These are phyloP conservation scores for Brassica nigra DNA, from an alignment of 345 rosid genomes.

Conservation along the genomic window DNA sequence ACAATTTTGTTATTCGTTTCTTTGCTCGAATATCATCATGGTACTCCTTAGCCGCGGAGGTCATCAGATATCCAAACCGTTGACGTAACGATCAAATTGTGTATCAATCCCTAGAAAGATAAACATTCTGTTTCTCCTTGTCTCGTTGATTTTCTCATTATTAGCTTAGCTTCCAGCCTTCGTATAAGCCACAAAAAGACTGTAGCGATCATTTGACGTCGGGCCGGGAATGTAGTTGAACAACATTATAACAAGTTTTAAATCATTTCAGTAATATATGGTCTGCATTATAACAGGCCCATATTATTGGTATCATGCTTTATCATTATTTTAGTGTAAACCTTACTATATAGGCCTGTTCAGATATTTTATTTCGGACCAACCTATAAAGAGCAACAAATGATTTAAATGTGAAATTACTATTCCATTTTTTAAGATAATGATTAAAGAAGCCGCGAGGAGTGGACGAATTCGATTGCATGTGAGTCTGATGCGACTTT, in stretches of 20 bases:
- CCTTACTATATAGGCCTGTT: conserved; percentile 1
- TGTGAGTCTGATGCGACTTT: conserved; percentile 42
- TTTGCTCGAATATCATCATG: background rate
- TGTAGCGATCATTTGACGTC: background rate
- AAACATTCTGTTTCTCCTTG: background rate
- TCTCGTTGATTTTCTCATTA: background rate
- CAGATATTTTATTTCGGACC: conserved; percentile 30
- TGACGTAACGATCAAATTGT: background rate
- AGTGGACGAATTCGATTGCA: conserved; percentile 33
- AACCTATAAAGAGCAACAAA: conserved; percentile 22
- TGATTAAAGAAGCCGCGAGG: conserved; percentile 32
- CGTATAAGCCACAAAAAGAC: background rate
- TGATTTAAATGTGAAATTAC: conserved; percentile 9
- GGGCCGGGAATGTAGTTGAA: background rate
- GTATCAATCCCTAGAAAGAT: background rate
- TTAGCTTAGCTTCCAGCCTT: background rate
- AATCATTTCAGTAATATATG: background rate
- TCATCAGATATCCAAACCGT: background rate
- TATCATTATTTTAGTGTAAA: background rate
- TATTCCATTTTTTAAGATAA: conserved; percentile 27
- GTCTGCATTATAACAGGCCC: background rate
- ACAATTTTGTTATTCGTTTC: background rate
- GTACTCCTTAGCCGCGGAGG: background rate
- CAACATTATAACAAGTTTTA: background rate
- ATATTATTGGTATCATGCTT: background rate